A percentile compares a stretch with the other conserved stretches of the same genome.
Evolutionary conservation across 2,329 filamentous ascomycete genomes (phyloP).

Genomic region (Ilyonectria mors-panacis): DNA sequence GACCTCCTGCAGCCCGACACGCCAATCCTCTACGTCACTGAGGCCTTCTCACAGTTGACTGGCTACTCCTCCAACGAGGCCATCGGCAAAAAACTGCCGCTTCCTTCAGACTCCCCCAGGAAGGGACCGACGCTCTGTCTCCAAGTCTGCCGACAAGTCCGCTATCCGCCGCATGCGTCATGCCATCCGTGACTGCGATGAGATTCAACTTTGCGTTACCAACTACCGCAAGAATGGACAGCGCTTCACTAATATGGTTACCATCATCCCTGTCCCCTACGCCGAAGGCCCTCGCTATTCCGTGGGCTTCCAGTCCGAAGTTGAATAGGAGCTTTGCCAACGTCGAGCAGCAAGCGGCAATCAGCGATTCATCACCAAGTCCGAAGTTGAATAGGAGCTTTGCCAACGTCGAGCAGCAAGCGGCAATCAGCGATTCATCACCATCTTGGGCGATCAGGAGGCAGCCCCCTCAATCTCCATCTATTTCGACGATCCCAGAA

Average conservation of each 20-base stretch:
- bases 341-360: not conserved
- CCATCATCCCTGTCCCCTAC: constrained; percentile 85
- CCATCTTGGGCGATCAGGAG: not conserved
- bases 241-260: constrained; percentile 84
- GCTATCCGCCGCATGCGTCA: constrained; percentile 69
- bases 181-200: constrained; percentile 60
- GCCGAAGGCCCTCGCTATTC: constrained; percentile 77
- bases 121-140: constrained; percentile 23
- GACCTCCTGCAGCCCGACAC: constrained; percentile 81
- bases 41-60: constrained; percentile 83
- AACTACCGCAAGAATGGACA: constrained; percentile 89
- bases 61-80: constrained; percentile 84
- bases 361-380: not conserved
- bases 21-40: constrained; percentile 88
- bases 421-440: not conserved
- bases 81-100: constrained; percentile 83
- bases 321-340: constrained; percentile 53
- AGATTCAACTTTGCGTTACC: constrained; percentile 70
- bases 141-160: constrained; percentile 56
- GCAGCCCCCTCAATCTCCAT: too few species aligned
- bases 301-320: constrained; percentile 85
- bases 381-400: not conserved
- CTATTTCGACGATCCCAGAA: not conserved
- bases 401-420: not conserved
- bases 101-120: constrained; percentile 86